phyloP scores from a whole-genome alignment of 1,139 yeast species.

The Taiozyma onychis region DNA sequence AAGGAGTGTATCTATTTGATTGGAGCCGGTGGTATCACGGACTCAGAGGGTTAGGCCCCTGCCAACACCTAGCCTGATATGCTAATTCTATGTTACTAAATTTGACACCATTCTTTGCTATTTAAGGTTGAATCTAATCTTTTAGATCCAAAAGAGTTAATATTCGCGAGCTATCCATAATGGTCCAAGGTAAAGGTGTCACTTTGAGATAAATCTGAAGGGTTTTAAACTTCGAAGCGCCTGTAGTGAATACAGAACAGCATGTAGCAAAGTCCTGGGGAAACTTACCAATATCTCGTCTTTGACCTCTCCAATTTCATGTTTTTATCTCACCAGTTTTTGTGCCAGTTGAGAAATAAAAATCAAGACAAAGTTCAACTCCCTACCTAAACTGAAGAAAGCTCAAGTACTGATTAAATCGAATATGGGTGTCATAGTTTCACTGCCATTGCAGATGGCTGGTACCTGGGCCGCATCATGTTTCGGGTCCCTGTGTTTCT shows the following conservation, averaged over 20 bases:
- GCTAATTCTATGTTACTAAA: too few species aligned
- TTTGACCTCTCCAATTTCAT: not conserved
- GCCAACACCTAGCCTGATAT: not conserved
- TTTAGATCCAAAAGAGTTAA: too few species aligned
- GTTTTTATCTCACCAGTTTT: not conserved
- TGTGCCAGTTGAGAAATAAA: not conserved
- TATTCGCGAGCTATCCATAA: not conserved
- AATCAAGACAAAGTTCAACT: not conserved
- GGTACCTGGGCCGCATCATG: slow-evolving; percentile 75
- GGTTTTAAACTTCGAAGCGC: too few species aligned
- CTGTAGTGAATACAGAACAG: too few species aligned
- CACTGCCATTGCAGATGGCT: slow-evolving; percentile 53
- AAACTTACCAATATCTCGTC: too few species aligned
- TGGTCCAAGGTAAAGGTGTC: too few species aligned
- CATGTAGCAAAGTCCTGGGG: too few species aligned
- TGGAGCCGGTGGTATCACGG: slow-evolving; percentile 48
- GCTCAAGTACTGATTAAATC: not conserved
- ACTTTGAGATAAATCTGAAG: too few species aligned
- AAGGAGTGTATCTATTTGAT: slow-evolving; percentile 49
- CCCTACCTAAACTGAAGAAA: not conserved
- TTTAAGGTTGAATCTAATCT: not conserved
- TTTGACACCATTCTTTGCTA: not conserved
- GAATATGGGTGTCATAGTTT: slow-evolving; percentile 77
- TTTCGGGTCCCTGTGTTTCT: slow-evolving; percentile 78
- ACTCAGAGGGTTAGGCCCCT: slow-evolving; percentile 27